Conservation (phyloP, 805 yeast genomes). For the Candida alai region DNA sequence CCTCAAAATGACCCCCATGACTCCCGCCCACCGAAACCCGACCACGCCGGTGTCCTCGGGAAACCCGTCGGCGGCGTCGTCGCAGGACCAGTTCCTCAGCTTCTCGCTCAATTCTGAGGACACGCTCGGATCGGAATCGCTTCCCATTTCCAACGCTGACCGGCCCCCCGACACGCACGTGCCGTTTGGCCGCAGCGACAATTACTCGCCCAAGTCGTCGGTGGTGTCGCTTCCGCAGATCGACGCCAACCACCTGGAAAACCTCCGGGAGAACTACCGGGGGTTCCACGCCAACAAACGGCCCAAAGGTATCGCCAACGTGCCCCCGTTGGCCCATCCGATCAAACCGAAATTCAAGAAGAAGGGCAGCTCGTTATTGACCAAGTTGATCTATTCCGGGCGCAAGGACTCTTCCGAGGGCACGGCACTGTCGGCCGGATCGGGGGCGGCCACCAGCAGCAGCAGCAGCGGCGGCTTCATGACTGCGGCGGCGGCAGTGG, state of each 20-base stretch:
- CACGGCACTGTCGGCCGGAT: constrained; percentile 5
- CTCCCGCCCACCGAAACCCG: constrained; percentile 1
- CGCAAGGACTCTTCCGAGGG: constrained; percentile 26
- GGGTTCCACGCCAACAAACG: constrained; percentile 38
- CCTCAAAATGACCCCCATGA: too few relatives aligned
- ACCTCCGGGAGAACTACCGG: constrained; percentile 25
- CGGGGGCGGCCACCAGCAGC: constrained; percentile 6
- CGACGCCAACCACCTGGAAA: constrained; percentile 2
- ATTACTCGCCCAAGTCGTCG: constrained; percentile 20
- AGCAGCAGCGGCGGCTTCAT: constrained; percentile 1
- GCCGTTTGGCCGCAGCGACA: not conserved
- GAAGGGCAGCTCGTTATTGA: constrained; percentile 33
- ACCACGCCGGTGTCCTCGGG: constrained; percentile 4
- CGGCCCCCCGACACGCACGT: constrained; percentile 2
- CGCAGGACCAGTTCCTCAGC: not conserved
- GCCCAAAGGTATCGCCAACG: constrained; percentile 25
- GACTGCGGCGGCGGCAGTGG: not conserved
- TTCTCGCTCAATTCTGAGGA: too few relatives aligned
- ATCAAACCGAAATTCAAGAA: constrained; percentile 44
- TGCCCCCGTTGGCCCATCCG: constrained; percentile 48
- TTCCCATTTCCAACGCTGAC: too few relatives aligned
- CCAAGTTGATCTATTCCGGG: constrained; percentile 35
- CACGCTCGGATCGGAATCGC: constrained; percentile 5
- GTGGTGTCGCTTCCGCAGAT: constrained; percentile 14
- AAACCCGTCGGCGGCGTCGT: not conserved